Base-by-base conservation (phyloP, 805 yeast species). In the Saturnispora sanitii region DNA sequence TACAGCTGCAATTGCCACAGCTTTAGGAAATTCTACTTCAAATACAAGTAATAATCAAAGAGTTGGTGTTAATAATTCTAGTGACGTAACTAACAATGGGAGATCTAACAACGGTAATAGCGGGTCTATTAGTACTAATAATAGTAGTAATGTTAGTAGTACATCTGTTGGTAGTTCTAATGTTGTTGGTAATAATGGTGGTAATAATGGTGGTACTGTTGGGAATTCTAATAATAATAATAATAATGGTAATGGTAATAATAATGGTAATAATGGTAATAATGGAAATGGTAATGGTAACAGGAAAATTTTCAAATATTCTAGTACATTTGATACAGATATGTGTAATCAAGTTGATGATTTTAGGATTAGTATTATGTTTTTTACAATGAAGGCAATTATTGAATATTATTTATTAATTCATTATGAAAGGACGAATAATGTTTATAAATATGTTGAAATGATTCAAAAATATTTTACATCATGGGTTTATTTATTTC, bases 381-480 rank as follows among this genome's bases (percentile, higher is more conserved):
- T 43, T 7, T 35, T 29, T 25, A 19, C 43, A 4, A 33, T 38
- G 20, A 30, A 41, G 15, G 7, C 38, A 9, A 41, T 43, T 7
- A 33, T 51, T 27, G 37, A 51, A 13, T 49, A 49, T 32, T 43
- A 42, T 27, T 31, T 50, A 8, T 26, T 50, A 30, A 16, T 51
- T 17, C 52, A 51, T 37, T 40, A 40, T 35, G 54, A 51, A 29
- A 42, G 31, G 15, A 42, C 25, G 8, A 34, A 29, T 13, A 27
- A 33, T 23, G 29, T 43, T 18, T 33, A 20, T 5, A 37, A 33
- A 27, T 45, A 18, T 17, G n/a, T 29, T 28, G 8, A 13, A 18
- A 6, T 29, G 18, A 27, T 45, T 26, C 38, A 34, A 20, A 26
- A 19, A 21, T 8, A 19, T n/a, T 9, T 45, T n/a, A 33, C n/a